Conservation (phyloP, 768 basidiomycete genomes). For the Xerocomellus intermedius region DNA sequence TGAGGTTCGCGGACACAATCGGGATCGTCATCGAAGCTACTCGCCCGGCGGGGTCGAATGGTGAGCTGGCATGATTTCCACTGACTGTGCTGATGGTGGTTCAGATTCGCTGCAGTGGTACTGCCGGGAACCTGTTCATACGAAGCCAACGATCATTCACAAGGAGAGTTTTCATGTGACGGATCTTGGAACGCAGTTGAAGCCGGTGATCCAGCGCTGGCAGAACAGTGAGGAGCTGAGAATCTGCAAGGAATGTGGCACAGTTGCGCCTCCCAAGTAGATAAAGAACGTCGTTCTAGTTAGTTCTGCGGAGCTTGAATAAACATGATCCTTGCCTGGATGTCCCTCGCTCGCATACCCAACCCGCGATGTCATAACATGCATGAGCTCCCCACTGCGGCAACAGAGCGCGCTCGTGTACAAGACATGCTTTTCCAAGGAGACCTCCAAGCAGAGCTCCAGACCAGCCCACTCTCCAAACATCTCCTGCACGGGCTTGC, state of each 20-base stretch:
- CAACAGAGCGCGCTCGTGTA: conserved; percentile 37
- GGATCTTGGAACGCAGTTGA: conserved; percentile 91
- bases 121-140: conserved; percentile 64
- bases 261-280: conserved; percentile 37
- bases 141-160: conserved; percentile 68
- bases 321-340: background rate
- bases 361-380: conserved; percentile 44
- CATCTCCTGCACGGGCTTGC: conserved; percentile 55
- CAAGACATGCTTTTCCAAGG: conserved; percentile 11
- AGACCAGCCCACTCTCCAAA: conserved; percentile 36
- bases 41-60: conserved; percentile 70
- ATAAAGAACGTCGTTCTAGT: background rate
- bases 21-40: conserved; percentile 90
- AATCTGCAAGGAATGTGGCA: conserved; percentile 70
- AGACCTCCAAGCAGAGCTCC: conserved; percentile 18
- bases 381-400: conserved; percentile 43
- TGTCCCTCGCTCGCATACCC: conserved; percentile 8
- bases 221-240: conserved; percentile 62
- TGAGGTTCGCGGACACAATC: conserved; percentile 85
- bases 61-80: conserved; percentile 40
- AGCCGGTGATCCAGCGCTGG: conserved; percentile 88
- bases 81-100: background rate
- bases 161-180: conserved; percentile 82
- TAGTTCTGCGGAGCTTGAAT: conserved; percentile 20
- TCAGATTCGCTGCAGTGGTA: conserved; percentile 93